Evolutionary conservation across 2,329 filamentous ascomycete species (phyloP), one percentile per base, ranked within the genome.

Genomic region (Penicillium sp.): DNA sequence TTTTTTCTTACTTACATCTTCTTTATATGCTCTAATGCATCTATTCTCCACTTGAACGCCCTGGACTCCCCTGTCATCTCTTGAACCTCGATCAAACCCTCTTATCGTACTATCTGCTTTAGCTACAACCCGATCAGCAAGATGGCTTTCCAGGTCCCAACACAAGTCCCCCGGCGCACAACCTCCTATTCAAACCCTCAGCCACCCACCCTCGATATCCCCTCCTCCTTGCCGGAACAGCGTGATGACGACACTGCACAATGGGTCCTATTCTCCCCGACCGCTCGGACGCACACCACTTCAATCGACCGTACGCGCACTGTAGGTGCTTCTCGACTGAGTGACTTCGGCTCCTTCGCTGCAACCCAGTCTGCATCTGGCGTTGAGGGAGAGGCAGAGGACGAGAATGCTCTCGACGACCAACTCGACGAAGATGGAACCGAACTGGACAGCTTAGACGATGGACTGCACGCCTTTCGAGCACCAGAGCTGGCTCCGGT

Each of bases 191-290:
- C 66, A 6, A 51, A 58, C 17, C 52, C 64, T 2, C 63, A 59
- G 45, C 58, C 55, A 8, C 55, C 58, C n/a, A 59, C 62, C 2
- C 57, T 67, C 22, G 60, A 67, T 33, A 54, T 61, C 33, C 56
- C 63, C 34, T 49, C 62, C 15, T 47, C 62, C n/a, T 49, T 59
- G 8, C 49, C 58, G 8, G 61, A 74, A 56, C 69, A 73, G 19
- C 64, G 71, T 38, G 72, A 82, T 52, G 82, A 87, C 53, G 85
- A 90, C 57, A 85, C 87, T 12, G 85, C 93, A 69, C 91, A 95
- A 79, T 98, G 93, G 93, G 85, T 97, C 48, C 81, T 98, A 57
- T 98, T 98, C 75, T 87, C 89, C 7, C 88, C 88, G 2, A 82
- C 82, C 5, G 83, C 85, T 54, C 77, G 83, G 45, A 87, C 83